phyloP scores from a whole-genome alignment of 2,329 filamentous ascomycete genomes.

The Orbilia javanica region DNA sequence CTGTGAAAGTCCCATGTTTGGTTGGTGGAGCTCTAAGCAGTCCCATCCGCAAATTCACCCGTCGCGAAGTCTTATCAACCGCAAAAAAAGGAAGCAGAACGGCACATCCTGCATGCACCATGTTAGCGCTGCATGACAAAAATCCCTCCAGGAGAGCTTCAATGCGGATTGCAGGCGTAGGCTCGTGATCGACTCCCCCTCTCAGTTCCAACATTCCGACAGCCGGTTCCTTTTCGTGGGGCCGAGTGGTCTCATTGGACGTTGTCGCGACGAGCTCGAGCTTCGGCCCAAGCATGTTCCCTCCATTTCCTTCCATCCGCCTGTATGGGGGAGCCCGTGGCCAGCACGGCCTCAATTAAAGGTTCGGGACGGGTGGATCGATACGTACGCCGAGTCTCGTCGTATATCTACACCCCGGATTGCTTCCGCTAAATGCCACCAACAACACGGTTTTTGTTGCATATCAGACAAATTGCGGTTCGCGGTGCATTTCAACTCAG shows the following conservation, averaged over 20 bases:
- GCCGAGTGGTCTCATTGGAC: not conserved
- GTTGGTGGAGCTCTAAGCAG: not conserved
- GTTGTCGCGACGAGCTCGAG: not conserved
- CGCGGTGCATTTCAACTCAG: slow-evolving; percentile 15
- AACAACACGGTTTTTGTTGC: slow-evolving; percentile 27
- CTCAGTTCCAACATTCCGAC: not conserved
- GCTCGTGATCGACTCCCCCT: slow-evolving; percentile 15
- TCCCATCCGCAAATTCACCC: not conserved
- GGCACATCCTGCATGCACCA: slow-evolving; percentile 2
- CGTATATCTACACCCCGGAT: too few relatives aligned
- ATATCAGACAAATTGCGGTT: slow-evolving; percentile 17
- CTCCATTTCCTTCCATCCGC: slow-evolving; percentile 3
- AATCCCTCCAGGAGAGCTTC: slow-evolving; percentile 7
- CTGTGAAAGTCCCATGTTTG: not conserved
- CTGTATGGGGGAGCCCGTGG: too few relatives aligned
- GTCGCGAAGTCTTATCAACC: not conserved
- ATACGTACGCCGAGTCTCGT: too few relatives aligned
- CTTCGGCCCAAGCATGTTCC: not conserved
- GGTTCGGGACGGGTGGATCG: too few relatives aligned
- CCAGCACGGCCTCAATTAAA: too few relatives aligned
- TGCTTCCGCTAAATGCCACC: slow-evolving; percentile 5
- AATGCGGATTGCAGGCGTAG: not conserved
- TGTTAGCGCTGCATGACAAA: slow-evolving; percentile 11
- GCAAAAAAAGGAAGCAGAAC: not conserved
- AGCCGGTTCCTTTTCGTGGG: slow-evolving; percentile 19